A percentile compares a stretch with the other conserved stretches of the same genome.
Conservation (phyloP, 2,329 filamentous ascomycete genomes). For the Whalleya microplaca region DNA sequence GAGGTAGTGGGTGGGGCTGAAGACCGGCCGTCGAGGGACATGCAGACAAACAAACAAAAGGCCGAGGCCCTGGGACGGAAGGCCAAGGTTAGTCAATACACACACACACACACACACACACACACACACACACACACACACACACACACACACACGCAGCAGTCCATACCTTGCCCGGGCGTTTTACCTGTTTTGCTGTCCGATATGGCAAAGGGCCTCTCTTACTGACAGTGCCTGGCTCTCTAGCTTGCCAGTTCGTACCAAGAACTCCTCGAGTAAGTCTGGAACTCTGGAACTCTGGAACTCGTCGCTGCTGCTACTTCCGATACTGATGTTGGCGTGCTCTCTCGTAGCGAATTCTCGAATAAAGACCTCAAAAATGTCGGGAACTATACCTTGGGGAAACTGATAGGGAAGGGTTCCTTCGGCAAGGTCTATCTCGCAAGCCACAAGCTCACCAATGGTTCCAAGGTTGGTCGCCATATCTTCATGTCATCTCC, state of each 20-base stretch:
- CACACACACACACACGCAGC: too few relatives aligned
- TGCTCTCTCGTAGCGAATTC: constrained; percentile 73
- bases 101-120: too few relatives aligned
- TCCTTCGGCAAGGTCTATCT: constrained; percentile 99
- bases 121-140: too few relatives aligned
- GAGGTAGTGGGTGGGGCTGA: constrained; percentile 30
- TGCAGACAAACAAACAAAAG: constrained; percentile 48
- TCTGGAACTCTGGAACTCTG: constrained; percentile 25
- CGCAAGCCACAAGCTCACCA: constrained; percentile 94
- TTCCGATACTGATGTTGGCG: constrained; percentile 11
- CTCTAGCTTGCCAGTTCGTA: constrained; percentile 92
- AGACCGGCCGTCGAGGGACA: constrained; percentile 31
- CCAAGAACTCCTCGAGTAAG: constrained; percentile 92
- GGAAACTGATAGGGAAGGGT: constrained; percentile 91
- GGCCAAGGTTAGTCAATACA: constrained; percentile 36
- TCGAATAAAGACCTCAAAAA: constrained; percentile 86
- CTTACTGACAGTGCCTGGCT: constrained; percentile 15
- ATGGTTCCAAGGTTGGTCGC: constrained; percentile 84
- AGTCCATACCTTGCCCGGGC: too few relatives aligned
- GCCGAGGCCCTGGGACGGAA: constrained; percentile 49
- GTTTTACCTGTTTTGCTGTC: neutral
- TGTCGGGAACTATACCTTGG: constrained; percentile 93
- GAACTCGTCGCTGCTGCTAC: constrained; percentile 1
- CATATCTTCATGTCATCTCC: constrained; percentile 1
- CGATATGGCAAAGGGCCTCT: neutral